A percentile compares a stretch with the other conserved stretches of the same genome.
Evolutionary conservation across 495 filamentous ascomycete genomes (phyloP).

Genomic region (Aspergillus leporis): DNA sequence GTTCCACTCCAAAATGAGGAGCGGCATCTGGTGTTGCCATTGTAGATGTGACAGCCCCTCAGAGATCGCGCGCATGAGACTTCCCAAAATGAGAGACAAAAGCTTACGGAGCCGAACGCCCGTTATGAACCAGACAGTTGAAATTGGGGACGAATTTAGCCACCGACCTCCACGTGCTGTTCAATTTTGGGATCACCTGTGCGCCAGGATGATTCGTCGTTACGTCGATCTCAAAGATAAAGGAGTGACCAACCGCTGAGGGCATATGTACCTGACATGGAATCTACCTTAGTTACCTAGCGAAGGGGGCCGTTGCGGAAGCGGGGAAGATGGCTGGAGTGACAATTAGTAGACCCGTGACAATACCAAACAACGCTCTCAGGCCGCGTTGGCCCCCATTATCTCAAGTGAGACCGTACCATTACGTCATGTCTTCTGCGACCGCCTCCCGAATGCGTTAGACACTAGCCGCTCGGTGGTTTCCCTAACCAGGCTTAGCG

Average conservation of each 20-base stretch:
- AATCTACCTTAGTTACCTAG: neutral
- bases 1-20: conserved; percentile 83
- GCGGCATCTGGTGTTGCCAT: conserved; percentile 76
- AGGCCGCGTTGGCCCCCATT: conserved; percentile 21
- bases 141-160: neutral
- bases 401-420: neutral
- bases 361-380: conserved; percentile 33
- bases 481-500: conserved; percentile 13
- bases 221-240: neutral
- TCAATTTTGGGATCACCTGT: neutral
- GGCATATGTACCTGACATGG: neutral
- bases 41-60: conserved; percentile 20
- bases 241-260: neutral
- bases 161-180: conserved; percentile 3
- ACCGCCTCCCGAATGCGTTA: conserved; percentile 14
- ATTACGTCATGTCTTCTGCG: conserved; percentile 14
- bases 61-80: conserved; percentile 20
- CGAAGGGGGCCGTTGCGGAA: conserved; percentile 20
- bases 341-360: conserved; percentile 25
- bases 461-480: conserved; percentile 5
- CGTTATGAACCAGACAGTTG: neutral
- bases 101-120: neutral
- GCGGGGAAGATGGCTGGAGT: conserved; percentile 32
- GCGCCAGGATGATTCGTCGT: conserved; percentile 2
- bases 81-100: neutral